phyloP scores from a whole-genome alignment of 768 basidiomycete species.

The Pleurotus eryngii region DNA sequence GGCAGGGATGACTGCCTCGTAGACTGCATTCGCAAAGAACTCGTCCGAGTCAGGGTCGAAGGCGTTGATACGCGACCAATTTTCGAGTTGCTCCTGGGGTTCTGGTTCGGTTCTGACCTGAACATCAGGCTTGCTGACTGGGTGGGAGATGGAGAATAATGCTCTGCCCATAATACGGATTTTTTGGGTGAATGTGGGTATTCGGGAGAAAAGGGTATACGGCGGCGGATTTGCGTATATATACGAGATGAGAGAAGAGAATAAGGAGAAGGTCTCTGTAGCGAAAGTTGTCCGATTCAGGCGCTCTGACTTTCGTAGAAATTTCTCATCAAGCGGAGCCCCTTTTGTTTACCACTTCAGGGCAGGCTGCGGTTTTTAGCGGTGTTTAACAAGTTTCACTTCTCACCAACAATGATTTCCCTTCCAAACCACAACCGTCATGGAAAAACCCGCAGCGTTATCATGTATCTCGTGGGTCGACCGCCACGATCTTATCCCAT shows the following conservation, averaged over 20 bases:
- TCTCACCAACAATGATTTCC: neutral
- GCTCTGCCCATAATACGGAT: conserved; percentile 51
- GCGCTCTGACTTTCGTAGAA: conserved; percentile 4
- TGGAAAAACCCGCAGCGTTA: neutral
- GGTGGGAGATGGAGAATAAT: conserved; percentile 48
- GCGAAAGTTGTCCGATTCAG: conserved; percentile 7
- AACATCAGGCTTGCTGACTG: conserved; percentile 26
- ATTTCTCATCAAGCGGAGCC: neutral
- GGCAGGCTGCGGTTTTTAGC: conserved; percentile 8
- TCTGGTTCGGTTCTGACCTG: conserved; percentile 44
- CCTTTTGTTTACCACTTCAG: conserved; percentile 1
- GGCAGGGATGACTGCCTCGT: conserved; percentile 59
- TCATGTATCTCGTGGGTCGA: neutral
- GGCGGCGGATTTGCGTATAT: conserved; percentile 2
- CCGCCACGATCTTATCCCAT: neutral
- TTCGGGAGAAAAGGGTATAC: conserved; percentile 6
- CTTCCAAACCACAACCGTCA: neutral
- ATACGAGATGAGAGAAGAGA: conserved; percentile 5
- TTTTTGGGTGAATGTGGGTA: conserved; percentile 24
- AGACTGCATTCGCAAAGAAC: conserved; percentile 60
- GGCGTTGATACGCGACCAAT: conserved; percentile 62
- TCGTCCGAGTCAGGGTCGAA: conserved; percentile 84
- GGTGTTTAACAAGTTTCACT: neutral
- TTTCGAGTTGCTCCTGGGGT: conserved; percentile 36
- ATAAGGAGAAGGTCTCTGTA: neutral